Percentiles rank a stretch among this genome's conserved stretches.
Evolutionary conservation across 75 land plant genomes (phyloP).

Genomic region (Isoetes taiwanensis): DNA sequence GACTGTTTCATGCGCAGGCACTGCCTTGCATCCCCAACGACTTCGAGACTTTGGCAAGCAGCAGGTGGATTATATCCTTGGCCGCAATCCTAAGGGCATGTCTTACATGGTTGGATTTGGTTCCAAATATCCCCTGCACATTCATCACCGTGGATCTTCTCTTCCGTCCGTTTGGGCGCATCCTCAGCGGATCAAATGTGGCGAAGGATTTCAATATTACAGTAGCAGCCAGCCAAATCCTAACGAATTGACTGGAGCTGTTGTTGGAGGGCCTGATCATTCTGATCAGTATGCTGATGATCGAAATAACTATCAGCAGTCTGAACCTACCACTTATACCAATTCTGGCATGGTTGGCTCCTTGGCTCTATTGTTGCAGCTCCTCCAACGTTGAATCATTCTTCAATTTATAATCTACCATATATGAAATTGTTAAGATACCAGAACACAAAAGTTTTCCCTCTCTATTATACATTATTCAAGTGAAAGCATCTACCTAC

Average conservation of each 20-base stretch:
- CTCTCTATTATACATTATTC: no score
- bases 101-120: conserved; percentile 92
- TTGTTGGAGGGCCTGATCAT: conserved; percentile 70
- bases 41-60: conserved; percentile 47
- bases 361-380: conserved; percentile 31
- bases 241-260: conserved; percentile 48
- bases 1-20: conserved; percentile 27
- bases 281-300: conserved; percentile 47
- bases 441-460: no score
- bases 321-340: conserved; percentile 68
- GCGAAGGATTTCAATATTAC: conserved; percentile 40
- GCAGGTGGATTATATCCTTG: conserved; percentile 83
- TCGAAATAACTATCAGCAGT: conserved; percentile 32
- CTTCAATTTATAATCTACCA: no score
- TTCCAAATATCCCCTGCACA: conserved; percentile 39
- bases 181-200: conserved; percentile 42
- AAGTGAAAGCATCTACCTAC: no score
- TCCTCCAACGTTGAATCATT: no score
- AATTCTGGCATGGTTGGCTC: conserved; percentile 81
- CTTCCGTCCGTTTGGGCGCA: conserved; percentile 37
- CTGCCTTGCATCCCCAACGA: conserved; percentile 23
- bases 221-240: conserved; percentile 44
- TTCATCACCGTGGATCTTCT: conserved; percentile 84
- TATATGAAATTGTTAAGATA: no score
- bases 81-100: conserved; percentile 44